Base-by-base conservation (phyloP, 148 eudicot species). In the Rhododendron molle region DNA sequence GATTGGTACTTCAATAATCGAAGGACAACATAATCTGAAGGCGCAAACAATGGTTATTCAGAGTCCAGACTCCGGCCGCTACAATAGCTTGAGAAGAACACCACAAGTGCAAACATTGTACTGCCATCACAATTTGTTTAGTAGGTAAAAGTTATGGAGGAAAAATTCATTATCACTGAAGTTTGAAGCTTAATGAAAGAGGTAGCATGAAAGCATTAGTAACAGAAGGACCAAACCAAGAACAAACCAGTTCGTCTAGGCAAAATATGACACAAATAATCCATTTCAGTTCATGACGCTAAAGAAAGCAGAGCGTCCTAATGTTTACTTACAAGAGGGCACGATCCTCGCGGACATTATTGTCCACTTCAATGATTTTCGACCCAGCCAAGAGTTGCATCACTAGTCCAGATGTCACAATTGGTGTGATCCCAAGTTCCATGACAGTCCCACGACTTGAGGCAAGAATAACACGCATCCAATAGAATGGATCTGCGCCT, bases 401-500 rank as follows among this genome's bases (percentile, higher is more conserved):
- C 88, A 95, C 96, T 73, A 95, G 83, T 87, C 96, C 96, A 86
- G 98, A 94, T 6, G 98, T 95, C 77, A 95, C 98, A 88, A 95
- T 94, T 54, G 98, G 98, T 81, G 98, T 95, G 91, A 95, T 95
- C 78, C 98, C 98, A 20, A 95, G 93, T 88, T 95, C 98, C 98
- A 95, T 95, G 67, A 95, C 96, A 10, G 98, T 95, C 79, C 98
- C 98, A 87, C 98, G 95, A 85, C 88, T 95, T 28, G 96, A 94
- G 69, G 98, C 98, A 72, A 95, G 96, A 85, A 95, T 95, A 46
- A 92, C 98, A 89, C 96, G 98, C 96, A 95, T 95, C 98, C 98
- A 94, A 67, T 95, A 95, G 87, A 95, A 95, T 0, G 98, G 98
- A 72, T 95, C 98, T 15, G 93, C 96, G 2, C 95, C 96, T 0